Evolutionary conservation across 2,329 filamentous ascomycete species (phyloP).

Genomic region (Penicillium sp.): DNA sequence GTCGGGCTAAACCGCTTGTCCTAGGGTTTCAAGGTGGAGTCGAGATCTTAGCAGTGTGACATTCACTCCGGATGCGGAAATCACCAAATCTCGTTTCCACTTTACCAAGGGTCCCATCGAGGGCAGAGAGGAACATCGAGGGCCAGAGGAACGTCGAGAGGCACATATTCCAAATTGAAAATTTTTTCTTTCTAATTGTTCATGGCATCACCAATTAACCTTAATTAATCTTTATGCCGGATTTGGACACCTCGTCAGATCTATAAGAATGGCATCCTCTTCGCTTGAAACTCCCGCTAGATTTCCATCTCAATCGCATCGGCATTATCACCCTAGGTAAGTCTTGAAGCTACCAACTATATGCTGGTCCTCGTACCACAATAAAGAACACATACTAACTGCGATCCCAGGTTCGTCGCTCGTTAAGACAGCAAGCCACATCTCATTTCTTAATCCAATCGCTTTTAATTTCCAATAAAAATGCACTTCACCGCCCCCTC

Average conservation of each 20-base stretch:
- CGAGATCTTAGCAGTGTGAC: slow-evolving; percentile 16
- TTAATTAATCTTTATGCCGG: slow-evolving; percentile 13
- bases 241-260: slow-evolving; percentile 17
- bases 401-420: slow-evolving; percentile 19
- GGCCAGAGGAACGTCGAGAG: slow-evolving; percentile 16
- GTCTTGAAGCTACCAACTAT: not conserved
- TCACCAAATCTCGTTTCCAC: slow-evolving; percentile 5
- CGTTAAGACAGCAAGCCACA: slow-evolving; percentile 22
- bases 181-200: not conserved
- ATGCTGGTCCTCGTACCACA: not conserved
- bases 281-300: not conserved
- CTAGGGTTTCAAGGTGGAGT: slow-evolving; percentile 1
- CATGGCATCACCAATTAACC: slow-evolving; percentile 21
- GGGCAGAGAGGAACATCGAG: slow-evolving; percentile 15
- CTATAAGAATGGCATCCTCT: slow-evolving; percentile 23
- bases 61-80: slow-evolving; percentile 28
- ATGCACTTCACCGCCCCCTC: slow-evolving; percentile 35
- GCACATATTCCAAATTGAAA: slow-evolving; percentile 10
- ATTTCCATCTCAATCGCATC: slow-evolving; percentile 9
- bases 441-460: slow-evolving; percentile 17
- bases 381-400: slow-evolving; percentile 3
- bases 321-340: slow-evolving; percentile 11
- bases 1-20: not conserved
- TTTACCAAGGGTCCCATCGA: slow-evolving; percentile 13
- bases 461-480: slow-evolving; percentile 17